phyloP scores from a whole-genome alignment of 1,139 yeast species.

The Kluyveromyces marxianus region DNA sequence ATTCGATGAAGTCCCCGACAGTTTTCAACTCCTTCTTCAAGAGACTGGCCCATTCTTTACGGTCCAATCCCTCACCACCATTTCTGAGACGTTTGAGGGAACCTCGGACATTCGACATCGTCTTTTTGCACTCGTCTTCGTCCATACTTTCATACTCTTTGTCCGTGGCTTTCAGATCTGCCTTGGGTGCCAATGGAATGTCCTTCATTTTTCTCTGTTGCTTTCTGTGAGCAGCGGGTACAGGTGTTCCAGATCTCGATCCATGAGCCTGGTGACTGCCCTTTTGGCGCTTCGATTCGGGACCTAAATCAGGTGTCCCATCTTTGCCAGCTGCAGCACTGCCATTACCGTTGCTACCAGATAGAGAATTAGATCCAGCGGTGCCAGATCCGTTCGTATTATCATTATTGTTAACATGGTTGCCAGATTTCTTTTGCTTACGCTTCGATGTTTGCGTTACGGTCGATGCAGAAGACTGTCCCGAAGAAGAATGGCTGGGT shows the following conservation, averaged over 20 bases:
- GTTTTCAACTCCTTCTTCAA: constrained; percentile 65
- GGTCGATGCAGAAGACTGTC: constrained; percentile 17
- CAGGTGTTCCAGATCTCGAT: constrained; percentile 8
- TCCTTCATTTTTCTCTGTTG: constrained; percentile 11
- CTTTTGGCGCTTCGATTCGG: constrained; percentile 4
- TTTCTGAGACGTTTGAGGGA: constrained; percentile 69
- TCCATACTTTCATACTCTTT: constrained; percentile 78
- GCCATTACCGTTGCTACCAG: neutral
- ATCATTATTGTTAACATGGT: neutral
- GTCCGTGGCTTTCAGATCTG: constrained; percentile 27
- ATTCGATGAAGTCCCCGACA: constrained; percentile 54
- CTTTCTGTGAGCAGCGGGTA: constrained; percentile 12
- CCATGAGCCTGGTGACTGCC: constrained; percentile 6
- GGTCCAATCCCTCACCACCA: constrained; percentile 76
- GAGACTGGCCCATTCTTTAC: constrained; percentile 75
- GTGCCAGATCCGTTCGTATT: neutral
- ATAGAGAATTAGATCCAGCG: neutral
- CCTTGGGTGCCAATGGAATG: constrained; percentile 11
- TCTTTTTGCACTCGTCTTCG: constrained; percentile 57
- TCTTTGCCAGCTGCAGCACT: constrained; percentile 11
- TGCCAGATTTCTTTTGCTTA: constrained; percentile 6
- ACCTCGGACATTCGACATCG: constrained; percentile 64
- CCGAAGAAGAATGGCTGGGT: constrained; percentile 16
- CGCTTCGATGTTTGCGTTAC: constrained; percentile 8
- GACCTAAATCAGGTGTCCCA: constrained; percentile 10